These are phyloP conservation scores for Blastosporella zonata DNA, from an alignment of 1,284 basidiomycete species.

Conservation along the genomic window DNA sequence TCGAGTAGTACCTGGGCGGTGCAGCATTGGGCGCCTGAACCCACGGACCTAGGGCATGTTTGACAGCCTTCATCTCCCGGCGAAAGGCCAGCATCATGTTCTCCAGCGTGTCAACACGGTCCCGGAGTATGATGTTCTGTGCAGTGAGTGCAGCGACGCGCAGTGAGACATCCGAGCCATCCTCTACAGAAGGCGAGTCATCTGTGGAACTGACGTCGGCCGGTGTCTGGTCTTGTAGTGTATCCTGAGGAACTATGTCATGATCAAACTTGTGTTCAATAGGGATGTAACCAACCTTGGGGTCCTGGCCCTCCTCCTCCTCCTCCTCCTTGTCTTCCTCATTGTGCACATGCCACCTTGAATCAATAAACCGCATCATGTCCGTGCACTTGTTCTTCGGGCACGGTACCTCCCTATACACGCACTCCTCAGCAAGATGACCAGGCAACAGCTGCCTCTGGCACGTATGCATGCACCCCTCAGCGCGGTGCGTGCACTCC, in stretches of 20 bases:
- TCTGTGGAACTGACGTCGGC: background rate
- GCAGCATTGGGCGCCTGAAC: slow-evolving; percentile 26
- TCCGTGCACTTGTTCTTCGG: slow-evolving; percentile 44
- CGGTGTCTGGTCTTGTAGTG: background rate
- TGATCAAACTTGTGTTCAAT: background rate
- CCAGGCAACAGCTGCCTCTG: slow-evolving; percentile 42
- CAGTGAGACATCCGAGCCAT: slow-evolving; percentile 18
- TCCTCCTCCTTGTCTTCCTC: slow-evolving; percentile 34
- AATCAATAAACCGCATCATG: slow-evolving; percentile 43
- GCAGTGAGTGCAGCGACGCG: slow-evolving; percentile 45
- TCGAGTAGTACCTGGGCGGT: slow-evolving; percentile 21
- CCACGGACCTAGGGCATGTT: slow-evolving; percentile 65
- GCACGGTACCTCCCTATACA: slow-evolving; percentile 56
- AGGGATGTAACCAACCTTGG: background rate
- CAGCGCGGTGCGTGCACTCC: slow-evolving; percentile 57
- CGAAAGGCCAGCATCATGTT: slow-evolving; percentile 43
- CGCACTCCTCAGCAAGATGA: slow-evolving; percentile 64
- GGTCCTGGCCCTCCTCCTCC: slow-evolving; percentile 5
- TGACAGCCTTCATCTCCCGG: slow-evolving; percentile 50
- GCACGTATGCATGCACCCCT: slow-evolving; percentile 64
- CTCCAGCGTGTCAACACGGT: slow-evolving; percentile 54
- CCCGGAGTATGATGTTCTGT: slow-evolving; percentile 60
- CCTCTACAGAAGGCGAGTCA: slow-evolving; percentile 10
- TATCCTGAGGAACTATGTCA: background rate
- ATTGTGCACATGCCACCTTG: slow-evolving; percentile 30